A percentile compares a stretch with the other conserved stretches of the same genome.
phyloP scores from a whole-genome alignment of 2,329 filamentous ascomycete genomes.

The Aspergillus awamori region DNA sequence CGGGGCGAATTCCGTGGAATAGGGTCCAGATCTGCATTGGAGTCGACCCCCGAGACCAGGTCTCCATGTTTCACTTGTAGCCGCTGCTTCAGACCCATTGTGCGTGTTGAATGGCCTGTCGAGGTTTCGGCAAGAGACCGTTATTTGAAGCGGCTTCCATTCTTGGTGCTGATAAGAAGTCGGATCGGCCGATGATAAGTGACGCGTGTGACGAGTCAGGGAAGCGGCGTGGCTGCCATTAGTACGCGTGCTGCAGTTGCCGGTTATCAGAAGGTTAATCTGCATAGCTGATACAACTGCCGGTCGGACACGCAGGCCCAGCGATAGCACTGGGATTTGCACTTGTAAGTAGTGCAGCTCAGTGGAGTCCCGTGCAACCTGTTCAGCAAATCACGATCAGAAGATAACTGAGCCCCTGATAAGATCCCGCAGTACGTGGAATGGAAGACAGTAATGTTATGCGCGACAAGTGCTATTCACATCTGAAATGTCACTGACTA shows the following conservation, averaged over 20 bases:
- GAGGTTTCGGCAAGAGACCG: background rate
- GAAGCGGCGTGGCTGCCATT: background rate
- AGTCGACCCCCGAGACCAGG: conserved; percentile 12
- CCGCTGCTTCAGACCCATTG: conserved; percentile 17
- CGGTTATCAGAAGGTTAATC: background rate
- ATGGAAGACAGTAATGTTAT: too few species aligned
- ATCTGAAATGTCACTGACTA: background rate
- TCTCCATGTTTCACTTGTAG: conserved; percentile 17
- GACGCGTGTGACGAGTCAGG: background rate
- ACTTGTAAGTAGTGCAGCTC: background rate
- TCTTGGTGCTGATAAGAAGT: background rate
- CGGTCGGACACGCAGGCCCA: background rate
- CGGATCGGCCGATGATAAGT: background rate
- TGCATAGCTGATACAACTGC: background rate
- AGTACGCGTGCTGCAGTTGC: background rate
- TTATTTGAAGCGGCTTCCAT: background rate
- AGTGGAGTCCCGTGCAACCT: background rate
- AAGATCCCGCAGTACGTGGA: too few species aligned
- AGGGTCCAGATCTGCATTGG: conserved; percentile 18
- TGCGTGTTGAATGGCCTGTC: background rate
- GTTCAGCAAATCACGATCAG: background rate
- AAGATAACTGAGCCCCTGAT: too few species aligned
- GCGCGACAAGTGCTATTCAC: too few species aligned
- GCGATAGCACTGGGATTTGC: too few species aligned
- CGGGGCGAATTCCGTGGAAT: conserved; percentile 13